These are phyloP conservation scores for Tricharina praecox DNA, from an alignment of 495 filamentous ascomycete species.

Conservation along the genomic window DNA sequence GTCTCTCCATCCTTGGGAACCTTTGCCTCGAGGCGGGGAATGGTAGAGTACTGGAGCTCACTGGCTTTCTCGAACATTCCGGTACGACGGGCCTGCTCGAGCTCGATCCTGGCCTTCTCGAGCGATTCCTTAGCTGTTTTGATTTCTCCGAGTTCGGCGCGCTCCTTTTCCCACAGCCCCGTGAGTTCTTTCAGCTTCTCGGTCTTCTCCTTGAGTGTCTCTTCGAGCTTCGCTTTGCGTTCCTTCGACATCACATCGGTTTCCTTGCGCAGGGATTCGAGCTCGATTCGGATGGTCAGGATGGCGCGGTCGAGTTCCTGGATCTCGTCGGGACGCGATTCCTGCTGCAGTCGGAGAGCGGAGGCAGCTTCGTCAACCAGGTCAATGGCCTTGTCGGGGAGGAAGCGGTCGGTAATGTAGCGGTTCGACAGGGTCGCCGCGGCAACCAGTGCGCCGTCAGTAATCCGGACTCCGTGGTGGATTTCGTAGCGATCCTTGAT, in stretches of 20 bases:
- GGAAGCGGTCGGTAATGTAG: conserved; percentile 89
- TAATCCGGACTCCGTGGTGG: conserved; percentile 87
- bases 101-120: conserved; percentile 65
- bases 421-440: conserved; percentile 85
- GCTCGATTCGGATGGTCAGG: conserved; percentile 92
- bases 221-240: conserved; percentile 69
- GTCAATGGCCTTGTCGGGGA: conserved; percentile 95
- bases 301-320: conserved; percentile 80
- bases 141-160: conserved; percentile 61
- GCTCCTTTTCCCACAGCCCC: conserved; percentile 78
- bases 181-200: conserved; percentile 50
- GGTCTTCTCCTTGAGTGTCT: conserved; percentile 53
- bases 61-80: conserved; percentile 83
- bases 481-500: conserved; percentile 97
- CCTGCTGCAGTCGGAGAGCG: conserved; percentile 77
- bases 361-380: conserved; percentile 92
- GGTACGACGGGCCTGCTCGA: conserved; percentile 73
- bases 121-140: conserved; percentile 73
- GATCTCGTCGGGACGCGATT: conserved; percentile 90
- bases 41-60: conserved; percentile 70
- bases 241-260: conserved; percentile 76
- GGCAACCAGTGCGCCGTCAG: conserved; percentile 77
- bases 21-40: conserved; percentile 61
- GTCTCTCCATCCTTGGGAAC: conserved; percentile 57
- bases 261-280: conserved; percentile 90